Base-by-base conservation (phyloP, 2,329 filamentous ascomycete genomes). In the Ascochyta rabiei region DNA sequence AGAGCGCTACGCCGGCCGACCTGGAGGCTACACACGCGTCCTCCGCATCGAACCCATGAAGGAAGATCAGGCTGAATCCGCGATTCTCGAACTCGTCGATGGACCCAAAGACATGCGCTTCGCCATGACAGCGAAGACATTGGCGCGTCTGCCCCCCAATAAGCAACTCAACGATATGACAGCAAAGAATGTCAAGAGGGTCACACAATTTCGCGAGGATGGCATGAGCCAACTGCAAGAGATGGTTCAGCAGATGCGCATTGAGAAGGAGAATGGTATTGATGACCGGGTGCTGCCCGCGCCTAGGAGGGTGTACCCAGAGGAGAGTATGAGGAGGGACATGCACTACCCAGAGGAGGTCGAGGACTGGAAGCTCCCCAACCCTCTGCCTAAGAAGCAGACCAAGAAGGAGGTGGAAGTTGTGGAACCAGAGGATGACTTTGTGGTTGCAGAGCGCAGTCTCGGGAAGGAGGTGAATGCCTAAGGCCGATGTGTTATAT, bases 61-160 rank as follows among this genome's bases (percentile, higher is more conserved):
- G 75, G 84, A 85, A 69, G 93, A 98, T 76, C 91, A 97, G 79
- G 93, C 90, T 8, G 85, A 88, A 60, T 93, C 89, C 30, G 93
- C 95, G 19, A 93, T 99, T 61, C 87, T 99, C 42, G 92, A 98
- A 78, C 85, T 99, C 28, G 93, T 99, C 58, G 95, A 99, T 76
- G 93, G 93, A 31, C 91, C 92, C 30, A 89, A 88, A 74, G 95
- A 99, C 77, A 90, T 96, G 81, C 89, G 93, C 30, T 97, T 97
- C 78, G 91, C 91, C 68, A 87, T 98, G 84, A 96, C 93, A 2
- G 95, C 95, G 23, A 89, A 89, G 66, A 88, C 91, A 0, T 82
- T 98, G 6, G 91, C 90, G 38, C 82, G 86, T 24, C 72, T 81
- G 54, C 78, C 81, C 2, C 72, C 78, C 56, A 77, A 86, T 34